Percentiles rank a stretch among this genome's conserved stretches.
phyloP scores from a whole-genome alignment of 2,329 filamentous ascomycete genomes.

The Fusarium irregulare region DNA sequence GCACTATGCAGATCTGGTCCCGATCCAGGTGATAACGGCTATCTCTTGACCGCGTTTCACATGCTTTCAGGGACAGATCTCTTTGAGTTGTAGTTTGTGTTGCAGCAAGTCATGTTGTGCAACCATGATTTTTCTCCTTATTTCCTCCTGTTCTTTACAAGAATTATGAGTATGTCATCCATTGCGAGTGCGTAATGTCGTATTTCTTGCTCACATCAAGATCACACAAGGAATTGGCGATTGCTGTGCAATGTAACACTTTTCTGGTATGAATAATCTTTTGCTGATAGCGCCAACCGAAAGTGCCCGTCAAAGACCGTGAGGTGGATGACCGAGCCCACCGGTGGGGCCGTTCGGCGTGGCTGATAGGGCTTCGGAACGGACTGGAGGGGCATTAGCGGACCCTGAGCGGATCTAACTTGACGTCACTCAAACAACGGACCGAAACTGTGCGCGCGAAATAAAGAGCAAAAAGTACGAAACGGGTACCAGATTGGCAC shows the following conservation, averaged over 20 bases:
- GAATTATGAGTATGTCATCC: background rate
- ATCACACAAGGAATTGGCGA: slow-evolving; percentile 18
- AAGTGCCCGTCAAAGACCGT: slow-evolving; percentile 17
- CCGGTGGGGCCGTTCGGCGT: slow-evolving; percentile 42
- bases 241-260: slow-evolving; percentile 12
- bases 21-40: slow-evolving; percentile 21
- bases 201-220: background rate
- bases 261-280: slow-evolving; percentile 25
- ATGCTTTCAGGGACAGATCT: slow-evolving; percentile 36
- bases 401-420: slow-evolving; percentile 29
- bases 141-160: background rate
- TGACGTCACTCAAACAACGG: slow-evolving; percentile 49
- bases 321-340: slow-evolving; percentile 11
- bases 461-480: slow-evolving; percentile 2
- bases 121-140: background rate
- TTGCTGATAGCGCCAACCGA: slow-evolving; percentile 34
- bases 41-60: slow-evolving; percentile 36
- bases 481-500: slow-evolving; percentile 20
- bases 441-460: slow-evolving; percentile 35
- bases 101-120: slow-evolving; percentile 5
- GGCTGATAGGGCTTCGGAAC: slow-evolving; percentile 47
- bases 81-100: slow-evolving; percentile 15
- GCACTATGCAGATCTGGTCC: slow-evolving; percentile 24
- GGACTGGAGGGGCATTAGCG: slow-evolving; percentile 28
- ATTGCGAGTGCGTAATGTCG: background rate